Evolutionary conservation across 1,284 basidiomycete genomes (phyloP), one percentile per base, ranked within the genome.

Genomic region (Thecaphora thlaspeos): DNA sequence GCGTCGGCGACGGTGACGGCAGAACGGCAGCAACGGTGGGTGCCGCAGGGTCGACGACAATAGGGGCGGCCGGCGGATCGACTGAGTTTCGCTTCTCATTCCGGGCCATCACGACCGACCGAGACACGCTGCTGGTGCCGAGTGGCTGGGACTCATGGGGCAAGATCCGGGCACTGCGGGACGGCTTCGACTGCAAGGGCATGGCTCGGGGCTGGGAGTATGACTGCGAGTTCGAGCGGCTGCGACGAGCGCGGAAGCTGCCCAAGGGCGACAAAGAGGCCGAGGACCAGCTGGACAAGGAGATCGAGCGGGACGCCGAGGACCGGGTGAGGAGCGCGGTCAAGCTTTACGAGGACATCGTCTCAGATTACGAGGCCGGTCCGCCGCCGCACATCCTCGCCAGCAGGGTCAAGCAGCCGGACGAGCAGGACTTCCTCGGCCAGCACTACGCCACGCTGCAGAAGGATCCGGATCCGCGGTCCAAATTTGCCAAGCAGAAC

Each of bases 131-230:
- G 43, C 84, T 95, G 43, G 87, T 98, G 1, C 95, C 94, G 1
- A 84, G 89, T 1, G 95, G 94, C 2, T 98, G 94, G 95, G 94
- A 98, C 78, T 90, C 88, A 61, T 96, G 90, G 89, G 92, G 91
- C 3, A 97, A 97, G 82, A 96, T 97, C 61, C 83, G 84, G 3
- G 88, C 96, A 2, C 80, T 97, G 49, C 82, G 91, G 43, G 94
- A 97, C 41, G 88, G 90, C 0, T 98, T 97, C 69, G 91, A 95
- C 58, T 86, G 89, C 1, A 86, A 84, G 46, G 78, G 83, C 42
- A 89, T 90, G 83, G 86, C 86, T 2, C 86, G 87, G 49, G 89
- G 88, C 21, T 96, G 71, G 71, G 61, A 69, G n/a, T 61, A 46
- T n/a, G 71, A 72, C 40, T 64, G 61, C 40, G 55, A 61, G 39